Evolutionary conservation across 352 stramenopile genomes (phyloP).

Genomic region (Pythium brachiatum): DNA sequence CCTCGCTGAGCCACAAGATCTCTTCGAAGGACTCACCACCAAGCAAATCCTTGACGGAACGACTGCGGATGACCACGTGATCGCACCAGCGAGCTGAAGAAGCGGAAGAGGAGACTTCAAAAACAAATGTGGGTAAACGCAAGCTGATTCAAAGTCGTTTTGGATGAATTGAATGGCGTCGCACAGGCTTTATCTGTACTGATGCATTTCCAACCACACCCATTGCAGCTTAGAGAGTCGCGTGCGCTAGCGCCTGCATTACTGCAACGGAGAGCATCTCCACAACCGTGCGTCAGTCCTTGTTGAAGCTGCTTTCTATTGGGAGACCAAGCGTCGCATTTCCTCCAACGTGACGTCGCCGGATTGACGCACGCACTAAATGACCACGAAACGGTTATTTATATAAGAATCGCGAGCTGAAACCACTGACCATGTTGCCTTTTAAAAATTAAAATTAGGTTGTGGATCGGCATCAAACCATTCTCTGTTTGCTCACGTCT

Average conservation of each 20-base stretch:
- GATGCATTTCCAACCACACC: background rate
- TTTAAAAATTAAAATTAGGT: background rate
- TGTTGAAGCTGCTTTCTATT: background rate
- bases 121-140: background rate
- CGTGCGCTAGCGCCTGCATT: background rate
- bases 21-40: conserved; percentile 39
- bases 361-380: background rate
- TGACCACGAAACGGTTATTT: background rate
- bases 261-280: background rate
- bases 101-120: background rate
- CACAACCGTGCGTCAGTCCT: background rate
- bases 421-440: background rate
- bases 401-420: background rate
- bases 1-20: conserved; percentile 17
- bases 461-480: background rate
- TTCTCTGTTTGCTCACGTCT: background rate
- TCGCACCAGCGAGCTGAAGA: conserved; percentile 8
- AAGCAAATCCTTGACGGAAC: conserved; percentile 9
- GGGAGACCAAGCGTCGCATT: background rate
- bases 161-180: background rate
- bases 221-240: background rate
- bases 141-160: background rate
- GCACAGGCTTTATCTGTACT: background rate
- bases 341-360: background rate
- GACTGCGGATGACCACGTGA: background rate